Conservation (phyloP, 371 early-diverging fungal genomes). For the Chytridiales sp. region DNA sequence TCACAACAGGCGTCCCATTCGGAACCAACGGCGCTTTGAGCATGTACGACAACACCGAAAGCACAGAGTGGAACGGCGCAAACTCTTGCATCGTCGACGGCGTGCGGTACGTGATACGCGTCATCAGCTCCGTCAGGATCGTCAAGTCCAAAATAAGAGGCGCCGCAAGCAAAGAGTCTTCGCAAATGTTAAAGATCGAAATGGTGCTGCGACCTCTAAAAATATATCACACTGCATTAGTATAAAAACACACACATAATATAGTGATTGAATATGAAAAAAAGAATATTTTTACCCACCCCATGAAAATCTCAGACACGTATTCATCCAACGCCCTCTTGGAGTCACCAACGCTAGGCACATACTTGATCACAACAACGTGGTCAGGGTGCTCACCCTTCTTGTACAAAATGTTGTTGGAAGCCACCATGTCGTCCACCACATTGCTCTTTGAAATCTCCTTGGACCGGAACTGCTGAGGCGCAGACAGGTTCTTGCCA, state of each 20-base stretch:
- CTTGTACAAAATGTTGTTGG: constrained; percentile 84
- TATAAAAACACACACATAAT: not conserved
- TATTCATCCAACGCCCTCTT: constrained; percentile 98
- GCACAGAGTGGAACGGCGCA: constrained; percentile 85
- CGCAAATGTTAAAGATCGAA: constrained; percentile 95
- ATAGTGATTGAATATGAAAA: constrained; percentile 6
- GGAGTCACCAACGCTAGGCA: constrained; percentile 93
- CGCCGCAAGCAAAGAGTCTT: constrained; percentile 94
- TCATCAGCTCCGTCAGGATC: constrained; percentile 92
- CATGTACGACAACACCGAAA: constrained; percentile 63
- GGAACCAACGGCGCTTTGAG: constrained; percentile 84
- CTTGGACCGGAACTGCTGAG: constrained; percentile 96
- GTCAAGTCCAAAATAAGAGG: constrained; percentile 94
- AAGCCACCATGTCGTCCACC: constrained; percentile 96
- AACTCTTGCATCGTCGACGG: constrained; percentile 34
- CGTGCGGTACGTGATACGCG: constrained; percentile 80
- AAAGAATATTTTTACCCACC: constrained; percentile 22
- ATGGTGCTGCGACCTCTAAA: constrained; percentile 87
- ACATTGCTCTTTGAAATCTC: constrained; percentile 97
- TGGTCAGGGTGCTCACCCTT: constrained; percentile 86
- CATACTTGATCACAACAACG: constrained; percentile 97
- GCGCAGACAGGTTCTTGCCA: constrained; percentile 94
- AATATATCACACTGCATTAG: not conserved
- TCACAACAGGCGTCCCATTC: constrained; percentile 89
- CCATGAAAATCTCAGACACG: constrained; percentile 96